Base-by-base conservation (phyloP, 495 filamentous ascomycete genomes). In the Penicillium argentinense region DNA sequence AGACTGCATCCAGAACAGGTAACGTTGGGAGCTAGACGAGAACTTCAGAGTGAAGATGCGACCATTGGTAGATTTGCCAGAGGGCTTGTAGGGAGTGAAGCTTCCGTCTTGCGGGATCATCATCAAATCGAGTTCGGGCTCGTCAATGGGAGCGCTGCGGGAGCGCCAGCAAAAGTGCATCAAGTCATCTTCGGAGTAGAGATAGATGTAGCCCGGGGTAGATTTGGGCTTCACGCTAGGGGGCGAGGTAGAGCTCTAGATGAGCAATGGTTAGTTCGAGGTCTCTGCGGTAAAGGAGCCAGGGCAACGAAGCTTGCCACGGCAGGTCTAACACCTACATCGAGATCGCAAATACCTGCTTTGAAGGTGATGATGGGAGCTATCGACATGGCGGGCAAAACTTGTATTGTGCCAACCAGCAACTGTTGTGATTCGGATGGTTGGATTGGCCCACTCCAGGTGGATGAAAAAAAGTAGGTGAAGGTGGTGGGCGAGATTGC, bases 141-240 rank as follows among this genome's bases (percentile, higher is more conserved):
- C 73, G 39, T 81, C 74, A 54, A 83, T 67, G 21, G 81, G 76
- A 40, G 77, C 73, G 60, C 71, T 78, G 30, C 84, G 77, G 8
- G 80, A 74, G 40, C 91, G 87, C 95, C 95, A 99, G 79, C 92
- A 97, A 69, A 99, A 95, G 74, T 97, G 91, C 56, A 92, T 76
- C 32, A 97, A 78, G 2, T 96, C 95, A 80, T 96, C 93, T 77
- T 96, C 92, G 34, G 77, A 76, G 71, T 91, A 97, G 44, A 99
- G 84, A 66, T 95, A 99, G 62, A 97, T 82, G 67, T 93, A 93
- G 47, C 95, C 95, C 3, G 86, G 84, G 0, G 79, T 85, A 4
- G 80, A 69, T 48, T 81, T 73, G 2, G 89, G 80, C 49, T 79
- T 81, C 52, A 96, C 74, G 55, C 80, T 85, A 55, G 74, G 78